These are phyloP conservation scores for Asterochloris sp. DNA, from an alignment of 139 green algal genomes.

Conservation along the genomic window DNA sequence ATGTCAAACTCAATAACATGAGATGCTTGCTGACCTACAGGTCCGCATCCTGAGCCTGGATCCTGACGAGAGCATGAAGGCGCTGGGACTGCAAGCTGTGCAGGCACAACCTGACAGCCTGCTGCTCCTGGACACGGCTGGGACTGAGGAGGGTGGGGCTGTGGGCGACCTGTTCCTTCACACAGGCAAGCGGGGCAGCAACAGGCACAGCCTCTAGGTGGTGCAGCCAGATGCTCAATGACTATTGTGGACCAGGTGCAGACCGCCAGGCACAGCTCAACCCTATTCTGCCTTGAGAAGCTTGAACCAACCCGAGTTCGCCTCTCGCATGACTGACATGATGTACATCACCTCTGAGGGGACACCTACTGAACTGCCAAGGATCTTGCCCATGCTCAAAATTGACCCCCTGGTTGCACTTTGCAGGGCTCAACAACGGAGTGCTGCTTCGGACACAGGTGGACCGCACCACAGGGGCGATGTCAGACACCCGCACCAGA, in stretches of 20 bases:
- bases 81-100: slow-evolving; percentile 58
- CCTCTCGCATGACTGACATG: too few species aligned
- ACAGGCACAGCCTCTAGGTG: not conserved
- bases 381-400: too few species aligned
- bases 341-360: too few species aligned
- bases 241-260: too few species aligned
- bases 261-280: too few species aligned
- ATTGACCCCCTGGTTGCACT: not conserved
- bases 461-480: slow-evolving; percentile 68
- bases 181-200: slow-evolving; percentile 19
- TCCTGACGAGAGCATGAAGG: slow-evolving; percentile 73
- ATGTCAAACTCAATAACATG: too few species aligned
- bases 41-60: slow-evolving; percentile 84
- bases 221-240: not conserved
- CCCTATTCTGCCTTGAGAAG: too few species aligned
- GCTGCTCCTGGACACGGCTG: slow-evolving; percentile 67
- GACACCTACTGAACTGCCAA: too few species aligned
- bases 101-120: slow-evolving; percentile 61
- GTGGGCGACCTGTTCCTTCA: slow-evolving; percentile 78
- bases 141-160: slow-evolving; percentile 37
- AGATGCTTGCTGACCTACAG: slow-evolving; percentile 5
- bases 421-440: slow-evolving; percentile 87
- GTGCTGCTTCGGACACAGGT: slow-evolving; percentile 94
- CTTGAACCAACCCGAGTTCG: too few species aligned
- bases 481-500: slow-evolving; percentile 85